These are phyloP conservation scores for Zygosaccharomyces rouxii DNA, from an alignment of 805 yeast species.

Conservation along the genomic window DNA sequence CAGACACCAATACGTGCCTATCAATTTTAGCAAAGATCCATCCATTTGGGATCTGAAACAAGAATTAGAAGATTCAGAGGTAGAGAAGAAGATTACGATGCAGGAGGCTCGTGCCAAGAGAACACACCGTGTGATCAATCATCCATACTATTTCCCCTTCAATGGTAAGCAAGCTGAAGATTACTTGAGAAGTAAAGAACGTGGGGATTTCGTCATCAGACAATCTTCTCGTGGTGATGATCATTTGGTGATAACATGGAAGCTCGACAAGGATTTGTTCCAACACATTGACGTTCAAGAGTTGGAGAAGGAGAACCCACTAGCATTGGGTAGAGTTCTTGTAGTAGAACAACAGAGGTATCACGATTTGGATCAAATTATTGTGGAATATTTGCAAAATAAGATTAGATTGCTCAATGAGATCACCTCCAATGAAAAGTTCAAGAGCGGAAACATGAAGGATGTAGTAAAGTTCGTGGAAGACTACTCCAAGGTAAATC, in stretches of 20 bases:
- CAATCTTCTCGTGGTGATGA: conserved; percentile 90
- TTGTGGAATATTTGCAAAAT: conserved; percentile 80
- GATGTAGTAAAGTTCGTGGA: conserved; percentile 86
- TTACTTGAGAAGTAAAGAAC: conserved; percentile 76
- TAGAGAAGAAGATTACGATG: conserved; percentile 47
- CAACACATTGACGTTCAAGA: conserved; percentile 90
- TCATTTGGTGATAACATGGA: conserved; percentile 93
- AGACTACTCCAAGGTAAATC: conserved; percentile 85
- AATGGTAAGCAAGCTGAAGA: conserved; percentile 88
- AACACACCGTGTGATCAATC: conserved; percentile 73
- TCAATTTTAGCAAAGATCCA: conserved; percentile 44
- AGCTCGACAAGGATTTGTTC: conserved; percentile 82
- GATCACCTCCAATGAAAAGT: conserved; percentile 82
- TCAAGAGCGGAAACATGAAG: conserved; percentile 66
- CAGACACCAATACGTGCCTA: conserved; percentile 42
- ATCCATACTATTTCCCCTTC: conserved; percentile 83
- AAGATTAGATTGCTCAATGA: conserved; percentile 79
- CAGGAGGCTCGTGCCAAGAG: conserved; percentile 64
- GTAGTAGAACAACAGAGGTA: conserved; percentile 67
- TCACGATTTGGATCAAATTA: conserved; percentile 88
- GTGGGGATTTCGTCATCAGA: conserved; percentile 90
- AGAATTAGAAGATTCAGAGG: conserved; percentile 59
- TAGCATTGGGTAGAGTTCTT: conserved; percentile 52
- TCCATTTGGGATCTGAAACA: conserved; percentile 77
- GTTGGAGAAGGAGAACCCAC: conserved; percentile 59